A percentile compares a stretch with the other conserved stretches of the same genome.
Evolutionary conservation across 2,329 filamentous ascomycete genomes (phyloP).

Genomic region (Tolypocladium cylindrosporum): DNA sequence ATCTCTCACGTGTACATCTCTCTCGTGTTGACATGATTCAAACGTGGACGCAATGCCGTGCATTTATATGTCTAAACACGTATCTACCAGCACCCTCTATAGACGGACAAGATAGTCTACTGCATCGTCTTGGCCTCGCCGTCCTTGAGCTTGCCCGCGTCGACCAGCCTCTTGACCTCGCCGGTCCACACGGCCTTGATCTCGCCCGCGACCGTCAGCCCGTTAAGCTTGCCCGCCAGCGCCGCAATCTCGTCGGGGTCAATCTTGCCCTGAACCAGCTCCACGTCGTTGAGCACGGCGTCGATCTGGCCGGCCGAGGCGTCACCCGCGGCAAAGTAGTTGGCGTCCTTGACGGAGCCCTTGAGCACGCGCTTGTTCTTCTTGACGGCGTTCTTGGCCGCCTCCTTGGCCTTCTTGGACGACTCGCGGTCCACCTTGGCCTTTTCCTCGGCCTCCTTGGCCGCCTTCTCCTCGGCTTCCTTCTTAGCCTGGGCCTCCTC

Average conservation of each 20-base stretch:
- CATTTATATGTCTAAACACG: background rate
- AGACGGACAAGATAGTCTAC: background rate
- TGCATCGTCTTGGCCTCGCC: constrained; percentile 63
- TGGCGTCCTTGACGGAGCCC: constrained; percentile 88
- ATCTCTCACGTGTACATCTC: no score
- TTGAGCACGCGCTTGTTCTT: constrained; percentile 99
- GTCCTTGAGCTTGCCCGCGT: constrained; percentile 76
- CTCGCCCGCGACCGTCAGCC: constrained; percentile 67
- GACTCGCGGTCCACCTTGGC: constrained; percentile 78
- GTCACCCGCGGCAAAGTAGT: constrained; percentile 78
- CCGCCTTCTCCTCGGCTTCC: constrained; percentile 69
- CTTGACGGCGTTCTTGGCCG: constrained; percentile 97
- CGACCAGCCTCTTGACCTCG: constrained; percentile 70
- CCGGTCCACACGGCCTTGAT: constrained; percentile 77
- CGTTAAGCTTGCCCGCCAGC: constrained; percentile 70
- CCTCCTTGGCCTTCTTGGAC: constrained; percentile 94
- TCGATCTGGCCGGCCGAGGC: constrained; percentile 71
- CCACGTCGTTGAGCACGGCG: constrained; percentile 72
- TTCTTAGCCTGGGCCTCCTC: constrained; percentile 80
- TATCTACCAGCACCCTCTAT: background rate
- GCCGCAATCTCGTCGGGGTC: constrained; percentile 83
- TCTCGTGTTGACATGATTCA: background rate
- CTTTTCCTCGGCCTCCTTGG: constrained; percentile 75
- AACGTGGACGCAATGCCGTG: background rate
- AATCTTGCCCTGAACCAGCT: constrained; percentile 77